These are phyloP conservation scores for Boletus patriciae DNA, from an alignment of 768 basidiomycete genomes.

Conservation along the genomic window DNA sequence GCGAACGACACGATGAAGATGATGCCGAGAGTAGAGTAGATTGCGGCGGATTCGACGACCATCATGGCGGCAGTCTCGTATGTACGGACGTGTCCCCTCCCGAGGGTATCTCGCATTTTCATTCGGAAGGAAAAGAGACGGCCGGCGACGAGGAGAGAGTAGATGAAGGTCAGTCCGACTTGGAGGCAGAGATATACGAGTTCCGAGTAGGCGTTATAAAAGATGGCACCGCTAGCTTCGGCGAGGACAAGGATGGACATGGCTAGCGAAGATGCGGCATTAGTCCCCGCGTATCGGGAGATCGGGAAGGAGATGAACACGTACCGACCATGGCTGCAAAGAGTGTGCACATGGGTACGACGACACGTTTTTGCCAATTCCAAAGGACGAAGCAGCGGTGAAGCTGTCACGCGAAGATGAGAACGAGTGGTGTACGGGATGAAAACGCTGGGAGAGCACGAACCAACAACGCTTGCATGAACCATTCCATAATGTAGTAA, in stretches of 20 bases:
- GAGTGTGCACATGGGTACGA: conserved; percentile 15
- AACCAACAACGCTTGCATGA: conserved; percentile 29
- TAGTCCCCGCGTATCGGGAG: background rate
- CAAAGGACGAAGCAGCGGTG: conserved; percentile 20
- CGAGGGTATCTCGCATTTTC: conserved; percentile 16
- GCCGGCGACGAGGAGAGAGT: conserved; percentile 31
- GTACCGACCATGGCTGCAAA: conserved; percentile 17
- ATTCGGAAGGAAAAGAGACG: conserved; percentile 28
- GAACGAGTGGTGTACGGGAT: background rate
- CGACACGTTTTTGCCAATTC: conserved; percentile 12
- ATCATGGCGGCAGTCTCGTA: conserved; percentile 34
- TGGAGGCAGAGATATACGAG: conserved; percentile 32
- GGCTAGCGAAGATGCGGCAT: conserved; percentile 1
- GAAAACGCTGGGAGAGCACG: background rate
- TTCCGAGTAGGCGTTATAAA: conserved; percentile 21
- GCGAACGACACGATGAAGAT: conserved; percentile 35
- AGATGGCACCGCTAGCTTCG: conserved; percentile 7
- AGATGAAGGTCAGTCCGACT: conserved; percentile 31
- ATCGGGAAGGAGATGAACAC: background rate
- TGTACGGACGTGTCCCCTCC: conserved; percentile 10
- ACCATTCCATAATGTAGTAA: conserved; percentile 32
- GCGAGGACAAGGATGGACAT: conserved; percentile 19
- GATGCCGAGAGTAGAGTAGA: conserved; percentile 28
- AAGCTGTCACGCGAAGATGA: conserved; percentile 6
- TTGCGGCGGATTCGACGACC: conserved; percentile 38